These are phyloP conservation scores for Camelina neglecta DNA, from an alignment of 345 rosid species.

Conservation along the genomic window DNA sequence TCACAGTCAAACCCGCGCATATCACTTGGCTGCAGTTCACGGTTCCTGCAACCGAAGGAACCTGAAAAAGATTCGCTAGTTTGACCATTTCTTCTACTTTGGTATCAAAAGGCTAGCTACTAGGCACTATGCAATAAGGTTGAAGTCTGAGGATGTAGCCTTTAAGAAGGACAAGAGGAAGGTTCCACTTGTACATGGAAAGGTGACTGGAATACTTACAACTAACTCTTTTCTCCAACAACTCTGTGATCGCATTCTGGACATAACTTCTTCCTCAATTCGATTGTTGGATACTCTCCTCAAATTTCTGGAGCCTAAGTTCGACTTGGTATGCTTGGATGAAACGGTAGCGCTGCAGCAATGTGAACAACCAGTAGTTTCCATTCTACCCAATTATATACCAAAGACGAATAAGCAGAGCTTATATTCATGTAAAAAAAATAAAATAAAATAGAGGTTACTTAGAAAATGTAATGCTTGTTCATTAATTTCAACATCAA, in stretches of 20 bases:
- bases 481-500: constrained; percentile 24
- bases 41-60: constrained; percentile 68
- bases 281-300: constrained; percentile 59
- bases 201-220: constrained; percentile 60
- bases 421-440: no score
- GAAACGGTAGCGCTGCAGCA: constrained; percentile 61
- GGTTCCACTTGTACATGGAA: constrained; percentile 17
- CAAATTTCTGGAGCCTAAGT: constrained; percentile 73
- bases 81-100: constrained; percentile 79
- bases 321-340: no score
- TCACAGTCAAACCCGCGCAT: constrained; percentile 74
- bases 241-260: constrained; percentile 67
- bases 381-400: constrained; percentile 19
- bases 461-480: neutral
- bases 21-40: constrained; percentile 60
- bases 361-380: constrained; percentile 31
- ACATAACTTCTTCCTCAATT: constrained; percentile 55
- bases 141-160: constrained; percentile 4
- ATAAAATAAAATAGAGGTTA: neutral
- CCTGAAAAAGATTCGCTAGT: constrained; percentile 78
- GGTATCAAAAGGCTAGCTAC: constrained; percentile 37
- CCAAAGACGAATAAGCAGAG: neutral
- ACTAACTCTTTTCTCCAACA: constrained; percentile 73
- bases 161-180: constrained; percentile 12
- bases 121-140: constrained; percentile 3